Evolutionary conservation across 2,329 filamentous ascomycete genomes (phyloP).

Genomic region (Phaeosphaeriaceae sp.): DNA sequence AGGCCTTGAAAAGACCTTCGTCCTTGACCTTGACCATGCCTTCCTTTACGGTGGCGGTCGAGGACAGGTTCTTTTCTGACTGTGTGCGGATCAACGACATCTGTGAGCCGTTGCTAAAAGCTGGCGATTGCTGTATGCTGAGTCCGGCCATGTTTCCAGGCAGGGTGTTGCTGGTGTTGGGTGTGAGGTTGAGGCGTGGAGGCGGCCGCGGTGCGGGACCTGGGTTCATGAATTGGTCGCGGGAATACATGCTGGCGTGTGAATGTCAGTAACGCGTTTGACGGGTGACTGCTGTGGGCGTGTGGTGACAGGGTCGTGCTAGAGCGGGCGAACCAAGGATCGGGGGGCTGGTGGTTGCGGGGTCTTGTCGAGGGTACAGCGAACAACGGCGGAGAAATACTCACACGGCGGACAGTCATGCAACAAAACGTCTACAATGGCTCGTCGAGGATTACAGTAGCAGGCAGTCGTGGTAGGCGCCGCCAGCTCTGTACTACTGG

Average conservation of each 20-base stretch:
- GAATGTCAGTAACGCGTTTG: slow-evolving; percentile 15
- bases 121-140: slow-evolving; percentile 70
- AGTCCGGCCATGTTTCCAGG: slow-evolving; percentile 82
- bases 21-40: slow-evolving; percentile 90
- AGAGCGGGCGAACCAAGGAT: background rate
- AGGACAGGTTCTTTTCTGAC: slow-evolving; percentile 49
- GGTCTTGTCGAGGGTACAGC: slow-evolving; percentile 4
- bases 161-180: slow-evolving; percentile 70
- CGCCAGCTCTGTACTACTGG: slow-evolving; percentile 11
- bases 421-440: slow-evolving; percentile 20
- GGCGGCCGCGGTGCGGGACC: slow-evolving; percentile 93
- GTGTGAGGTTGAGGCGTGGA: slow-evolving; percentile 81
- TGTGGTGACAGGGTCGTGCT: slow-evolving; percentile 6
- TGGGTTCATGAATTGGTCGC: slow-evolving; percentile 90
- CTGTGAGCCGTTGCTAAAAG: slow-evolving; percentile 45
- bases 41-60: slow-evolving; percentile 59
- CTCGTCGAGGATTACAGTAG: slow-evolving; percentile 16
- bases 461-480: slow-evolving; percentile 16
- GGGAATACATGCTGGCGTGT: slow-evolving; percentile 64
- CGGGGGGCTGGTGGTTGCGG: background rate
- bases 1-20: slow-evolving; percentile 81
- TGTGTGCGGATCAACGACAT: slow-evolving; percentile 52
- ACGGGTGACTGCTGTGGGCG: slow-evolving; percentile 2
- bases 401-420: slow-evolving; percentile 34
- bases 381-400: slow-evolving; percentile 18